phyloP scores from a whole-genome alignment of 2,329 filamentous ascomycete genomes.

The Aspergillus calidoustus region DNA sequence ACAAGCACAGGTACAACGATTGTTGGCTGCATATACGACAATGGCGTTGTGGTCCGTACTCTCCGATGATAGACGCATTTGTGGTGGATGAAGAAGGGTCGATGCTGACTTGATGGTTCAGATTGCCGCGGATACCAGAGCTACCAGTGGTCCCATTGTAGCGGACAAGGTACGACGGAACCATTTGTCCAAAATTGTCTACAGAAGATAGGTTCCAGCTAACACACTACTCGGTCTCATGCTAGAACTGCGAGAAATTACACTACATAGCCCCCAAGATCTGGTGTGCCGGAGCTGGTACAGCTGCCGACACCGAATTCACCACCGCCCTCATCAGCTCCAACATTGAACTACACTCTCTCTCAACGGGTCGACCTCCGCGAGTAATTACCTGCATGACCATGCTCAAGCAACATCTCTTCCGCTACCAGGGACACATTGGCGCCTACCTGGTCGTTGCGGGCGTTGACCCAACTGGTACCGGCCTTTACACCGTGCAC shows the following conservation, averaged over 20 bases:
- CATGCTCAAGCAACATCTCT: constrained; percentile 98
- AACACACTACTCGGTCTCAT: not conserved
- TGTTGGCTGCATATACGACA: constrained; percentile 94
- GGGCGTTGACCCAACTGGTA: constrained; percentile 92
- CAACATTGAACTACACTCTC: constrained; percentile 94
- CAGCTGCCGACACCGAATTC: constrained; percentile 98
- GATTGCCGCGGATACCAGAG: constrained; percentile 98
- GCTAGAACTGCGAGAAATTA: constrained; percentile 95
- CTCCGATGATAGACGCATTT: constrained; percentile 2
- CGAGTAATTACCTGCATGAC: constrained; percentile 99
- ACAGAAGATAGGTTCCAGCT: not conserved
- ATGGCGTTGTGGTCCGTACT: constrained; percentile 82
- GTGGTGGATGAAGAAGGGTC: constrained; percentile 13
- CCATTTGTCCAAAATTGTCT: not conserved
- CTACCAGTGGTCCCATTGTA: constrained; percentile 95
- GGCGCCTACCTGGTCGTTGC: constrained; percentile 97
- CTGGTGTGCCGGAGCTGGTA: constrained; percentile 98
- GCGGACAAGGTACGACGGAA: constrained; percentile 77
- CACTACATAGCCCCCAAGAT: constrained; percentile 99
- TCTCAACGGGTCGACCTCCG: constrained; percentile 94
- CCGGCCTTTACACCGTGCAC: constrained; percentile 96
- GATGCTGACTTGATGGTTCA: constrained; percentile 43
- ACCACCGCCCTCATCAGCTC: constrained; percentile 98
- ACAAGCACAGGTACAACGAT: constrained; percentile 99
- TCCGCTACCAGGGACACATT: constrained; percentile 97